These are phyloP conservation scores for Termitomyces sp. DNA, from an alignment of 768 basidiomycete species.

Conservation along the genomic window DNA sequence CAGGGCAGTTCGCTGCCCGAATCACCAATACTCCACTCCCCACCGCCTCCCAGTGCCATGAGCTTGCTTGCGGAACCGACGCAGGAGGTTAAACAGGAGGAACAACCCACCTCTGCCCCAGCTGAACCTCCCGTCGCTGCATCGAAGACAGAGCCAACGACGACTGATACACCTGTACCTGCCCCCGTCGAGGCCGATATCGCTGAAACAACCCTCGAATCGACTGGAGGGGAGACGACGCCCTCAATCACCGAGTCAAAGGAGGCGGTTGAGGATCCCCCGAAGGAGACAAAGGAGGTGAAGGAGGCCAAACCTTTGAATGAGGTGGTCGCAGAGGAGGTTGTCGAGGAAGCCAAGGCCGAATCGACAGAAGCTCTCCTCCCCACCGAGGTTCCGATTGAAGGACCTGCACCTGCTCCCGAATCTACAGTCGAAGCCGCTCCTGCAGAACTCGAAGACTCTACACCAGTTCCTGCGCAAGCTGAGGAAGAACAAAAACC, in stretches of 20 bases:
- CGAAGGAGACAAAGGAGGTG: neutral
- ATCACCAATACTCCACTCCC: slow-evolving; percentile 13
- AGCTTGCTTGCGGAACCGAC: neutral
- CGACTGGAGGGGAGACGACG: neutral
- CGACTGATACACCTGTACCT: neutral
- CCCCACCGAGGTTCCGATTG: neutral
- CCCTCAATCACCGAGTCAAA: neutral
- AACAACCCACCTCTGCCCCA: neutral
- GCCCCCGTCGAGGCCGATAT: slow-evolving; percentile 1
- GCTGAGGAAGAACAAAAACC: neutral
- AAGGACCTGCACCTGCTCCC: neutral
- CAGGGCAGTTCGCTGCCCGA: slow-evolving; percentile 12
- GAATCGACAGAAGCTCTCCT: neutral
- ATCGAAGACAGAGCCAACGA: neutral
- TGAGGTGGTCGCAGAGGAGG: neutral
- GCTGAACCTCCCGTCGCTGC: neutral
- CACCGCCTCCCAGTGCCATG: neutral
- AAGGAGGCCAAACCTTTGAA: neutral
- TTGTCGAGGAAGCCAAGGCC: neutral
- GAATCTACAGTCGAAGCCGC: neutral
- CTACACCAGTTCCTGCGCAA: neutral
- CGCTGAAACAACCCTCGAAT: slow-evolving; percentile 5
- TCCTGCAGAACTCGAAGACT: neutral
- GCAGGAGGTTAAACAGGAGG: neutral
- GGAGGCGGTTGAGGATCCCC: neutral